Evolutionary conservation across 1,284 basidiomycete genomes (phyloP).

Genomic region (Microbotryum violaceum): DNA sequence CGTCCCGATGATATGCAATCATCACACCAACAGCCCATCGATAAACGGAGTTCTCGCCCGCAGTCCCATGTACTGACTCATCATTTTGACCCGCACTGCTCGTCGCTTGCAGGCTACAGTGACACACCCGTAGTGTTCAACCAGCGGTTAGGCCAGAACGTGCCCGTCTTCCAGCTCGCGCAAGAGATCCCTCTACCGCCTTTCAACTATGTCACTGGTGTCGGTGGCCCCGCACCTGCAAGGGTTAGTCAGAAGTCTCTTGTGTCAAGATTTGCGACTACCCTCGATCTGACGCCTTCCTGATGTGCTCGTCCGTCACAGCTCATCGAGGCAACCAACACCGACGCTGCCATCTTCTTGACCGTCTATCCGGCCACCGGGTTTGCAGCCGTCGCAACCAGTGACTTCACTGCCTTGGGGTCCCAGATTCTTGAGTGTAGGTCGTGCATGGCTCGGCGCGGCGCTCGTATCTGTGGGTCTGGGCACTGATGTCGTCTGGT

Average conservation of each 20-base stretch:
- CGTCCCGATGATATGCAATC: background rate
- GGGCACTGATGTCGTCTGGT: too few relatives aligned
- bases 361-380: constrained; percentile 36
- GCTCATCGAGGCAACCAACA: constrained; percentile 32
- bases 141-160: constrained; percentile 31
- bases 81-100: background rate
- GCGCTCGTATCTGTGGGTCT: background rate
- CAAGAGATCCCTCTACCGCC: constrained; percentile 36
- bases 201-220: constrained; percentile 36
- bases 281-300: background rate
- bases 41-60: background rate
- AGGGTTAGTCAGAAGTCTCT: constrained; percentile 12
- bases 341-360: constrained; percentile 38
- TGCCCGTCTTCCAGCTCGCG: constrained; percentile 37
- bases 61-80: background rate
- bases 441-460: background rate
- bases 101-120: constrained; percentile 20
- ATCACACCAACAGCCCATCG: background rate
- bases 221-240: constrained; percentile 35
- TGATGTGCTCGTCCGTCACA: background rate
- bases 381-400: constrained; percentile 27
- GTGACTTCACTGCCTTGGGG: constrained; percentile 34
- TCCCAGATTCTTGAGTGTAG: constrained; percentile 34
- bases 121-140: constrained; percentile 35
- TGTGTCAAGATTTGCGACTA: background rate